These are phyloP conservation scores for Ananas comosus DNA, from an alignment of 176 grass and related monocot species.

Conservation along the genomic window DNA sequence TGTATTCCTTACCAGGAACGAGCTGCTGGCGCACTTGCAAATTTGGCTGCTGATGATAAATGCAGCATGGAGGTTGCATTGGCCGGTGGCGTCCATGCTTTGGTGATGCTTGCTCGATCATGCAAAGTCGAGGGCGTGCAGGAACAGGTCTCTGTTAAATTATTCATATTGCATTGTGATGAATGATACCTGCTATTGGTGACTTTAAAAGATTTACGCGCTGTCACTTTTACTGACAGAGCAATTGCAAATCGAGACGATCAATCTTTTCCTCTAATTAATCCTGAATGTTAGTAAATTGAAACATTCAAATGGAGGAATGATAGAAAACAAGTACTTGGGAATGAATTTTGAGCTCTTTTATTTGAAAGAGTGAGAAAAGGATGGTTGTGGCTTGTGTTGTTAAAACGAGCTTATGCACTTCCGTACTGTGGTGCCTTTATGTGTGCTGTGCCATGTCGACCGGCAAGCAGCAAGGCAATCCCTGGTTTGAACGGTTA, in stretches of 20 bases:
- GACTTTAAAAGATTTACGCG: too few species aligned
- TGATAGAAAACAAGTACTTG: too few species aligned
- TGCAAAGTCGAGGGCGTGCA: slow-evolving; percentile 89
- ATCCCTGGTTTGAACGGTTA: too few species aligned
- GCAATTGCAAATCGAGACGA: too few species aligned
- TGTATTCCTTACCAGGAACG: slow-evolving; percentile 57
- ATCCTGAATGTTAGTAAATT: too few species aligned
- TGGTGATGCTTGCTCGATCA: slow-evolving; percentile 87
- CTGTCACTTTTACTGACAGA: too few species aligned
- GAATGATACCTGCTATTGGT: slow-evolving; percentile 7
- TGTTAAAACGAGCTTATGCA: background rate
- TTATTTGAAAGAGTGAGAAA: too few species aligned
- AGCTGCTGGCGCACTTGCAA: slow-evolving; percentile 91
- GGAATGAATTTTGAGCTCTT: too few species aligned
- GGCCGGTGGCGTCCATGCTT: slow-evolving; percentile 91
- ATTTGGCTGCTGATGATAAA: slow-evolving; percentile 97
- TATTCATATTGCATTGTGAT: slow-evolving; percentile 6
- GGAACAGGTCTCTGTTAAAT: slow-evolving; percentile 60
- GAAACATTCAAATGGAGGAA: too few species aligned
- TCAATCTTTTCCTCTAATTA: too few species aligned
- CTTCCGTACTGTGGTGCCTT: background rate
- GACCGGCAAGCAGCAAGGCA: too few species aligned
- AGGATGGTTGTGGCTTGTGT: slow-evolving; percentile 7
- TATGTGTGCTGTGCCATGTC: too few species aligned
- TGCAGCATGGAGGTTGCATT: slow-evolving; percentile 95